Conservation (phyloP, 2,329 filamentous ascomycete species). For the Diaporthe vexans region DNA sequence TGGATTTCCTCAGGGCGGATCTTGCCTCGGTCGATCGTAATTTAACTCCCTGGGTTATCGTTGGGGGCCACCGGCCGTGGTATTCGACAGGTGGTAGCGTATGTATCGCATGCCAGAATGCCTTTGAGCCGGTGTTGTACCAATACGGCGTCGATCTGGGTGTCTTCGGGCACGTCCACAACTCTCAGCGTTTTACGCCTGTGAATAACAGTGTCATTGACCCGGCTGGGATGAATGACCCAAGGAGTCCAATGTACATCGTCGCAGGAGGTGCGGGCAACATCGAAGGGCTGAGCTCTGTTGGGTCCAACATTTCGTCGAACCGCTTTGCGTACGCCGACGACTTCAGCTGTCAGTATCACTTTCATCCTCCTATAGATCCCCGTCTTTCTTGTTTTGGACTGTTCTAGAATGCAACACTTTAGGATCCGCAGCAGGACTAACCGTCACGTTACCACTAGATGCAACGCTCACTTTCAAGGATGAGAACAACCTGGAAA, state of each 20-base stretch:
- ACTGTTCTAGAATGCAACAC: too few relatives aligned
- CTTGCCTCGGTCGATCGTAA: slow-evolving; percentile 68
- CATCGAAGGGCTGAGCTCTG: slow-evolving; percentile 63
- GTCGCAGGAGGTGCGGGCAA: slow-evolving; percentile 69
- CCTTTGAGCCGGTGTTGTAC: slow-evolving; percentile 68
- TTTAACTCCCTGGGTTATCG: slow-evolving; percentile 68
- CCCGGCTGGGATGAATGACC: slow-evolving; percentile 54
- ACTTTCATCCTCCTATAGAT: too few relatives aligned
- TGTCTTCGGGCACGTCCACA: slow-evolving; percentile 71
- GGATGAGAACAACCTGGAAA: slow-evolving; percentile 59
- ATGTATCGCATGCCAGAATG: slow-evolving; percentile 63
- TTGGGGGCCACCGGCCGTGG: slow-evolving; percentile 60
- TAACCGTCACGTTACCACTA: too few relatives aligned
- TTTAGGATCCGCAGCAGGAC: too few relatives aligned
- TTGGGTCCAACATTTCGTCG: slow-evolving; percentile 57
- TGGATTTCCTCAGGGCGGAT: slow-evolving; percentile 68
- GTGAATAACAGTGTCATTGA: slow-evolving; percentile 54
- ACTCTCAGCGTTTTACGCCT: slow-evolving; percentile 66
- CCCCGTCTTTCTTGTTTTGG: too few relatives aligned
- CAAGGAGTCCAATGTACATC: slow-evolving; percentile 65
- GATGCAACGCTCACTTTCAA: slow-evolving; percentile 62
- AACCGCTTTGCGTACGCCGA: slow-evolving; percentile 65
- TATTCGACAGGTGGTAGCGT: slow-evolving; percentile 56
- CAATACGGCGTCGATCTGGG: slow-evolving; percentile 70
- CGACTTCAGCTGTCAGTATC: slow-evolving; percentile 60